Conservation (phyloP, 148 eudicot genomes). For the Camellia granthamiana region DNA sequence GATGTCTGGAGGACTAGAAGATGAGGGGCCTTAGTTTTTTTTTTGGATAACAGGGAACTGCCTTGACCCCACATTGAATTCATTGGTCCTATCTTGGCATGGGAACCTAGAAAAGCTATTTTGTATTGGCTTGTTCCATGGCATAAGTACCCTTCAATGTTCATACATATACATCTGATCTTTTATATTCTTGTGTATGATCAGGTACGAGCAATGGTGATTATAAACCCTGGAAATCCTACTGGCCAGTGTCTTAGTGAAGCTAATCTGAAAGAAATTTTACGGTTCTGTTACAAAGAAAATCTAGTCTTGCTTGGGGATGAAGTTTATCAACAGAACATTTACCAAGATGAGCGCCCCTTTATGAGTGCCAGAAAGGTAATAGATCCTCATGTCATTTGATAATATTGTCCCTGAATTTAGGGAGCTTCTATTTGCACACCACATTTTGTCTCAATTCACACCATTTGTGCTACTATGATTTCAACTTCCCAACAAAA, state of each 20-base stretch:
- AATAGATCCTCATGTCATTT: not conserved
- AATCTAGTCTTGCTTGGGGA: constrained; percentile 84
- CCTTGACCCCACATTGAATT: not conserved
- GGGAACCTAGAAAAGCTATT: not conserved
- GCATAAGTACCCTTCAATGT: not conserved
- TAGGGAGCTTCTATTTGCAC: too few species aligned
- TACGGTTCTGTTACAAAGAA: constrained; percentile 71
- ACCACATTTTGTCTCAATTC: too few species aligned
- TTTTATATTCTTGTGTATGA: constrained; percentile 15
- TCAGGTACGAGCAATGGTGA: constrained; percentile 98
- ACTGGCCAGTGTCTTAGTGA: constrained; percentile 97
- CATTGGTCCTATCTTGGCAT: not conserved
- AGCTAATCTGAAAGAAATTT: constrained; percentile 71
- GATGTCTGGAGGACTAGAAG: too few species aligned
- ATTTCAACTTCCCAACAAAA: too few species aligned
- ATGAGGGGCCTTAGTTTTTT: too few species aligned
- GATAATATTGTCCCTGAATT: not conserved
- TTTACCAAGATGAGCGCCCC: constrained; percentile 98
- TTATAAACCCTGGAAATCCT: constrained; percentile 99
- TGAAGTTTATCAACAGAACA: constrained; percentile 96
- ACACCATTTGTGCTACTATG: too few species aligned
- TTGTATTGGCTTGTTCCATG: not conserved
- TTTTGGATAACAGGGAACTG: too few species aligned
- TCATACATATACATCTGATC: not conserved
- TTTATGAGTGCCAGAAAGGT: constrained; percentile 94